These are phyloP conservation scores for Vicia sativa DNA, from an alignment of 306 rosid genomes.

Conservation along the genomic window DNA sequence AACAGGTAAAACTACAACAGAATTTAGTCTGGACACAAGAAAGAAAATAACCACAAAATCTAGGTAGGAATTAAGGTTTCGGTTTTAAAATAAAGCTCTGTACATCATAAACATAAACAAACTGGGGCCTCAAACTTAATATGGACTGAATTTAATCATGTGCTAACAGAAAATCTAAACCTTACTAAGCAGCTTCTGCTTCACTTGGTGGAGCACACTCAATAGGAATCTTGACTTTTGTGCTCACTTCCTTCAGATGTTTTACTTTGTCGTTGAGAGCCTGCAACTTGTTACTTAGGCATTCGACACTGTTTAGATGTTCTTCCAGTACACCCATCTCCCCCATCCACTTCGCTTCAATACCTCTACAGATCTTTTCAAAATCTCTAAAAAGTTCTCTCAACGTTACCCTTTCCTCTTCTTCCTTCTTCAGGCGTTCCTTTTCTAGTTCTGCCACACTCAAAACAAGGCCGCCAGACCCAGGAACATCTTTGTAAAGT, in stretches of 20 bases:
- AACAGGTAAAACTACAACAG: slow-evolving; percentile 26
- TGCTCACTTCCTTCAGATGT: slow-evolving; percentile 48
- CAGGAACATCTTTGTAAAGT: slow-evolving; percentile 86
- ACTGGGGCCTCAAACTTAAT: slow-evolving; percentile 24
- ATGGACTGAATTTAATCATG: slow-evolving; percentile 3
- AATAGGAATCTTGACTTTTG: slow-evolving; percentile 46
- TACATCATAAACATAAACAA: slow-evolving; percentile 38
- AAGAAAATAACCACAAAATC: slow-evolving; percentile 28
- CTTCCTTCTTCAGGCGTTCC: slow-evolving; percentile 74
- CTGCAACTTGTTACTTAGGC: slow-evolving; percentile 49
- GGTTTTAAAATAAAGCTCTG: slow-evolving; percentile 29
- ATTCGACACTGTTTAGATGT: slow-evolving; percentile 43
- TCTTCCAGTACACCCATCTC: slow-evolving; percentile 46
- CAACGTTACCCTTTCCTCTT: slow-evolving; percentile 63
- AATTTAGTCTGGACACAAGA: slow-evolving; percentile 8
- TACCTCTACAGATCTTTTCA: slow-evolving; percentile 54
- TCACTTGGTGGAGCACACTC: slow-evolving; percentile 48
- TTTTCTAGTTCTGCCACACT: slow-evolving; percentile 76
- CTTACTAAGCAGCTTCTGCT: slow-evolving; percentile 44
- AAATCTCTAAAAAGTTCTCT: slow-evolving; percentile 27
- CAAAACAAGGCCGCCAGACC: slow-evolving; percentile 88
- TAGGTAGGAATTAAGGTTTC: not conserved
- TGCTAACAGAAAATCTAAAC: slow-evolving; percentile 24
- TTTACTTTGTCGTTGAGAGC: slow-evolving; percentile 53
- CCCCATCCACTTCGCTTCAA: slow-evolving; percentile 46